phyloP scores from a whole-genome alignment of 202 grass and related monocot genomes.

The Setaria viridis region DNA sequence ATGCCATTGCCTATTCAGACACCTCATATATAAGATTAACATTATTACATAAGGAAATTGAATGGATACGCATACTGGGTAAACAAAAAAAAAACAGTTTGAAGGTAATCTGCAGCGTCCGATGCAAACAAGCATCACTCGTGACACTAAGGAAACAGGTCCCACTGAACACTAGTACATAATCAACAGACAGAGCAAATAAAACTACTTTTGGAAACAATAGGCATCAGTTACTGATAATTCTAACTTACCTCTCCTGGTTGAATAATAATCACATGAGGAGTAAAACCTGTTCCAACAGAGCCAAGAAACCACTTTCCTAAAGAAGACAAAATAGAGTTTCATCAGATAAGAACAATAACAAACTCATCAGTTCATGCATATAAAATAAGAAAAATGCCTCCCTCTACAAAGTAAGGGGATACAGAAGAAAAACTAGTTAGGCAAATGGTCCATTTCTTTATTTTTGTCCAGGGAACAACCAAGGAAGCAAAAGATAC shows the following conservation, averaged over 20 bases:
- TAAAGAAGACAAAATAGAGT: slow-evolving; percentile 39
- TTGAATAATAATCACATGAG: slow-evolving; percentile 87
- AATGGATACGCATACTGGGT: background rate
- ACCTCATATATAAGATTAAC: background rate
- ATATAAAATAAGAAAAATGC: background rate
- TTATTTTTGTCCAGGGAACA: background rate
- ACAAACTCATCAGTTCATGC: background rate
- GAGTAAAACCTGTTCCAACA: slow-evolving; percentile 94
- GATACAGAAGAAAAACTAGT: slow-evolving; percentile 3
- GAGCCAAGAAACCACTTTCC: slow-evolving; percentile 86
- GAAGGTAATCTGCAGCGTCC: background rate
- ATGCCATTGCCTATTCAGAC: background rate
- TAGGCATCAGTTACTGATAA: background rate
- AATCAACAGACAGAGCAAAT: background rate
- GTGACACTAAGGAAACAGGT: background rate
- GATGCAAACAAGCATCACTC: slow-evolving; percentile 6
- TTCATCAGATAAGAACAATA: slow-evolving; percentile 24
- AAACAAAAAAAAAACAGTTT: slow-evolving; percentile 24
- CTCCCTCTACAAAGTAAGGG: background rate
- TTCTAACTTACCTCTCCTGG: slow-evolving; percentile 71
- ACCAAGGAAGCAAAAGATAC: background rate
- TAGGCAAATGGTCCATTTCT: background rate
- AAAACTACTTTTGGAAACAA: background rate
- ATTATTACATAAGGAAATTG: background rate
- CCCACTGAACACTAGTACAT: background rate